Conservation (phyloP, 2,329 filamentous ascomycete species). For the Clonostachys byssicola region DNA sequence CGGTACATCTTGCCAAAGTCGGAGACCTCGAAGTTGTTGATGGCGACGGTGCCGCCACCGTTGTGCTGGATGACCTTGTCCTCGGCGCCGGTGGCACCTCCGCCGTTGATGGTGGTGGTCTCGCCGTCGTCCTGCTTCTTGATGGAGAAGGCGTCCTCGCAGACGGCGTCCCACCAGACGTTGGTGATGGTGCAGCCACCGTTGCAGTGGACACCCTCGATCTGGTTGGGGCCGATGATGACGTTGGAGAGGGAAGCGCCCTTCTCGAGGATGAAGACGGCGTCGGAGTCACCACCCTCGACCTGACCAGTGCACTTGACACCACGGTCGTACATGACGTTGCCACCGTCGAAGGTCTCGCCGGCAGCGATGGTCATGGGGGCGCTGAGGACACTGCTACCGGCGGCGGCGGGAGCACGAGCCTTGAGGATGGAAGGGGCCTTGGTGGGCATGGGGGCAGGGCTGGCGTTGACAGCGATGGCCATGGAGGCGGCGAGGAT, state of each 20-base stretch:
- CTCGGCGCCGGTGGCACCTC: slow-evolving; percentile 21
- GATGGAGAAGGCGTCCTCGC: slow-evolving; percentile 32
- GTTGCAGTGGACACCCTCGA: slow-evolving; percentile 46
- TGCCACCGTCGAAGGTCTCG: not conserved
- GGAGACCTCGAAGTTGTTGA: slow-evolving; percentile 24
- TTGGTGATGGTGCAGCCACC: slow-evolving; percentile 36
- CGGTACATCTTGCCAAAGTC: slow-evolving; percentile 41
- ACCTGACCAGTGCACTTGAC: slow-evolving; percentile 14
- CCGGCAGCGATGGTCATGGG: no score
- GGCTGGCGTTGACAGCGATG: no score
- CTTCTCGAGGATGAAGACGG: slow-evolving; percentile 47
- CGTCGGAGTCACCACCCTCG: slow-evolving; percentile 18
- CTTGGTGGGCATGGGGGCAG: no score
- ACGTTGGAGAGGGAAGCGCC: slow-evolving; percentile 47
- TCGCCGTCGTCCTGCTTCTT: slow-evolving; percentile 26
- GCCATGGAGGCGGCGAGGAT: no score
- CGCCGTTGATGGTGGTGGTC: slow-evolving; percentile 9
- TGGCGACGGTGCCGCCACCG: slow-evolving; percentile 19
- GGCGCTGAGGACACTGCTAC: no score
- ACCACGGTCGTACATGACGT: slow-evolving; percentile 17
- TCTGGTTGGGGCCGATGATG: slow-evolving; percentile 46
- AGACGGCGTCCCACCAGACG: slow-evolving; percentile 39
- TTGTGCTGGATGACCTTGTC: slow-evolving; percentile 28
- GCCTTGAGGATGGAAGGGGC: no score
- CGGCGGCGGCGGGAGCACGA: no score